A percentile compares a stretch with the other conserved stretches of the same genome.
phyloP scores from a whole-genome alignment of 768 basidiomycete genomes.

The Rhodosporidiobolus sp. region DNA sequence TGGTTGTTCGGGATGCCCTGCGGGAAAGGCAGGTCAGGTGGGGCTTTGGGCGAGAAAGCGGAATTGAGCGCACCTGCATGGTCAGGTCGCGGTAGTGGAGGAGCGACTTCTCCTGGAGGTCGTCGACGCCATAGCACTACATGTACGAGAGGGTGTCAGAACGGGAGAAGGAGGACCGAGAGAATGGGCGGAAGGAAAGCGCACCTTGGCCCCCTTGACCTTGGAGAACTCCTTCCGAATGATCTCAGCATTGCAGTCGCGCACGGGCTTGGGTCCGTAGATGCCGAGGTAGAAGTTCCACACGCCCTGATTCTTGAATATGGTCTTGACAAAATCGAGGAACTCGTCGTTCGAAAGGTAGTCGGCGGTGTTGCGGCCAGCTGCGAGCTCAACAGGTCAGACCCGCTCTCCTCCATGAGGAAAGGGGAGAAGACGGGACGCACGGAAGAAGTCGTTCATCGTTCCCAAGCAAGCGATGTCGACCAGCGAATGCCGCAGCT shows the following conservation, averaged over 20 bases:
- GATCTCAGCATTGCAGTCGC: conserved; percentile 10
- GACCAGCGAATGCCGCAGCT: conserved; percentile 18
- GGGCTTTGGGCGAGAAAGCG: too few relatives aligned
- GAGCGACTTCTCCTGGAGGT: conserved; percentile 10
- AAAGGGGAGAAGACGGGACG: too few relatives aligned
- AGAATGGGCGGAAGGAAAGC: not conserved
- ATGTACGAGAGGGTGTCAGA: not conserved
- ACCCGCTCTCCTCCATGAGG: not conserved
- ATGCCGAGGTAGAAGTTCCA: conserved; percentile 13
- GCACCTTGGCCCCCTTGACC: conserved; percentile 19
- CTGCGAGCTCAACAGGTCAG: not conserved
- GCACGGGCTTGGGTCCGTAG: conserved; percentile 21
- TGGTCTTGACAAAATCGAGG: not conserved
- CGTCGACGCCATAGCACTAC: conserved; percentile 14
- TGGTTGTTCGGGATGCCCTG: conserved; percentile 31
- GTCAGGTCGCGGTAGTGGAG: conserved; percentile 29
- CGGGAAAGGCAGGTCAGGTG: too few relatives aligned
- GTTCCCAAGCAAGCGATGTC: conserved; percentile 25
- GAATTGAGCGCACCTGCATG: too few relatives aligned
- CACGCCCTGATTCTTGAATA: conserved; percentile 9
- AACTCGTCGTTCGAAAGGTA: conserved; percentile 15
- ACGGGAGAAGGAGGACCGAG: not conserved
- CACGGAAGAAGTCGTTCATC: conserved; percentile 14
- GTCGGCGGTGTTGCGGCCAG: conserved; percentile 5
- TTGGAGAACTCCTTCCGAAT: conserved; percentile 17